A percentile compares a stretch with the other conserved stretches of the same genome.
phyloP scores from a whole-genome alignment of 2,329 filamentous ascomycete species.

The Beauveria brongniartii region DNA sequence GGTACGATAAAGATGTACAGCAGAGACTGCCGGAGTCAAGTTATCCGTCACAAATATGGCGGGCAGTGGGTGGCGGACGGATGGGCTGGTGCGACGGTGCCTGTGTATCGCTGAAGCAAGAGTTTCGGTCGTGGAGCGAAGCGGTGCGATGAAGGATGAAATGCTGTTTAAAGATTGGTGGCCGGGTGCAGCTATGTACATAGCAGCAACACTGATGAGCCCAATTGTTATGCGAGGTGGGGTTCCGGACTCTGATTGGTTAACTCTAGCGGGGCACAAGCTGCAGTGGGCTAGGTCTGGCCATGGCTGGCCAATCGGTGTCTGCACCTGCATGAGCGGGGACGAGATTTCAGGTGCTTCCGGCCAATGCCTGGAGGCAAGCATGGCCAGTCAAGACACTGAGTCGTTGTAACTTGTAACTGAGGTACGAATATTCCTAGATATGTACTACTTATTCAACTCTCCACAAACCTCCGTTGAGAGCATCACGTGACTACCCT shows the following conservation, averaged over 20 bases:
- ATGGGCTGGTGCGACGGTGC: neutral
- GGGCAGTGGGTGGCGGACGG: neutral
- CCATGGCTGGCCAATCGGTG: neutral
- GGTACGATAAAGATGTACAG: neutral
- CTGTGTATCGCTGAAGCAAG: neutral
- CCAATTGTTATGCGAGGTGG: slow-evolving; percentile 1
- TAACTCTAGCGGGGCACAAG: neutral
- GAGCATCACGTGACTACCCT: too few species aligned
- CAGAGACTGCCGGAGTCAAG: neutral
- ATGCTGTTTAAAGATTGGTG: slow-evolving; percentile 4
- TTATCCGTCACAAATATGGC: neutral
- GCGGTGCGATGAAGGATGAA: neutral
- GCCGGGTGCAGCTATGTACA: neutral
- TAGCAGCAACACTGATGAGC: neutral
- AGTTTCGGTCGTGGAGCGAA: neutral
- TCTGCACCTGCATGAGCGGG: neutral
- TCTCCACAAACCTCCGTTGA: too few species aligned
- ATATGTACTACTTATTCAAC: neutral
- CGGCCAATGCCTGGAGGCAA: neutral
- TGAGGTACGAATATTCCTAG: too few species aligned
- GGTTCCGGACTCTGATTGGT: neutral
- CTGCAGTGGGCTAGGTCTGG: neutral
- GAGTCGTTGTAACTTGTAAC: too few species aligned
- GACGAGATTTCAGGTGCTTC: too few species aligned
- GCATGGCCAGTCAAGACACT: too few species aligned